These are phyloP conservation scores for Microcyclospora pomicola DNA, from an alignment of 2,329 filamentous ascomycete species.

Conservation along the genomic window DNA sequence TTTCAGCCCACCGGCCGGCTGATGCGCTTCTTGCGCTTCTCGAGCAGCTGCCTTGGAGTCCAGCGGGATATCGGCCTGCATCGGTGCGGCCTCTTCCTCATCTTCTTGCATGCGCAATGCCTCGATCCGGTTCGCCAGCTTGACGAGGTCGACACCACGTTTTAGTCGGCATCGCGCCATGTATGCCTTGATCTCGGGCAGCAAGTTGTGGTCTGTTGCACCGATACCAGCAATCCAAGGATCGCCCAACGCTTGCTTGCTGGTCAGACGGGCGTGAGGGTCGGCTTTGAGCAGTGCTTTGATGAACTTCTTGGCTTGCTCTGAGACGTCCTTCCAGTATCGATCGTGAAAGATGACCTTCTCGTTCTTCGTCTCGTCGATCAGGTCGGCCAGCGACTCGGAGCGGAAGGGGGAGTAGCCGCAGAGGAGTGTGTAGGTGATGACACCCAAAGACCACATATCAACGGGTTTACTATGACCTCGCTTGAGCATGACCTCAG, in stretches of 20 bases:
- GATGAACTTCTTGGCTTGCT: slow-evolving; percentile 93
- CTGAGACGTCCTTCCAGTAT: slow-evolving; percentile 96
- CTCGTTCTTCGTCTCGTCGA: slow-evolving; percentile 79
- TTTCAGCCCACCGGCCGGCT: slow-evolving; percentile 10
- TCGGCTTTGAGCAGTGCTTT: slow-evolving; percentile 63
- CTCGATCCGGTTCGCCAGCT: slow-evolving; percentile 89
- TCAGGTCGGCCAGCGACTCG: slow-evolving; percentile 81
- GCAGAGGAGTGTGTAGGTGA: slow-evolving; percentile 94
- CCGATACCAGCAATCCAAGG: slow-evolving; percentile 82
- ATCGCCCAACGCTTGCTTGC: slow-evolving; percentile 23
- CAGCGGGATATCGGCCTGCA: slow-evolving; percentile 45
- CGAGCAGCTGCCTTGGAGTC: slow-evolving; percentile 46
- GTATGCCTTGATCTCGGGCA: slow-evolving; percentile 92
- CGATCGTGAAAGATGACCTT: slow-evolving; percentile 89
- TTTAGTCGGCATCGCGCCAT: slow-evolving; percentile 82
- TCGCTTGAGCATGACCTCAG: slow-evolving; percentile 95
- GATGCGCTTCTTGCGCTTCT: slow-evolving; percentile 25
- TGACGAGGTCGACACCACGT: slow-evolving; percentile 90
- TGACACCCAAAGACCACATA: slow-evolving; percentile 98
- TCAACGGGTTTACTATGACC: slow-evolving; percentile 97
- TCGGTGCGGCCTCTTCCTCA: slow-evolving; percentile 56
- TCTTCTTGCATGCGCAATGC: slow-evolving; percentile 88
- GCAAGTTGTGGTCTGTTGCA: slow-evolving; percentile 88
- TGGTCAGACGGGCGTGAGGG: slow-evolving; percentile 62
- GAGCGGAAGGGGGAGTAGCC: slow-evolving; percentile 97